Base-by-base conservation (phyloP, 2,329 filamentous ascomycete genomes). In the Cytospora piceicola region DNA sequence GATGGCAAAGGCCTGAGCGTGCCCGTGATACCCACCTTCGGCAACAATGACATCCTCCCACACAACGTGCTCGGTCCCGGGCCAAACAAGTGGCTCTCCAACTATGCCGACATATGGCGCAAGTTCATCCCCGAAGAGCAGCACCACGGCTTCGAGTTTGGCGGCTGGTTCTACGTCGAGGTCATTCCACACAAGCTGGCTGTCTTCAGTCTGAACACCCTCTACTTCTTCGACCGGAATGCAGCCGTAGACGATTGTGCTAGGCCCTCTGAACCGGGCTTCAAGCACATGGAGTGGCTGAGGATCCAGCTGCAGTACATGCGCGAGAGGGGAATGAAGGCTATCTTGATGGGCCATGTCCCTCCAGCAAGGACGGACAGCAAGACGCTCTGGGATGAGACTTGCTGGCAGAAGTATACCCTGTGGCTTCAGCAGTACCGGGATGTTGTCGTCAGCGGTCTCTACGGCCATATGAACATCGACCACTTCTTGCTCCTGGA, bases 391-490 rank as follows among this genome's bases (percentile, higher is more conserved):
- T 99, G 95, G 95, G 93, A 97, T 70, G 94, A 98, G 81, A 93
- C 91, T 0, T 99, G 95, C 79, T 99, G 94, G 94, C 94, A 97
- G 76, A 97, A 96, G 75, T 99, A 97, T 77, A 91, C 93, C 0
- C 80, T 98, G 4, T 98, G 94, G 93, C 80, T 94, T 73, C 86
- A 88, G 71, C 93, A 96, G 76, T 99, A 93, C 77, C 90, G 95
- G 39, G 95, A 99, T 75, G 90, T 99, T 46, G 84, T 99, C 24
- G 84, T 94, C 24, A 88, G 86, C 15, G 88, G 88, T 30, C 74
- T 96, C 7, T 99, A 91, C 73, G 95, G 94, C 1, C 95, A 99
- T 75, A 98, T 99, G 95, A 99, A 99, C 74, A 91, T 97, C 70
- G 95, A 99, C 72, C 95, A 99, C 76, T 99, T 99, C 77, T 85